Percentiles rank a stretch among this genome's conserved stretches.
Conservation (phyloP, 2,329 filamentous ascomycete species). For the Colletotrichum sp. region DNA sequence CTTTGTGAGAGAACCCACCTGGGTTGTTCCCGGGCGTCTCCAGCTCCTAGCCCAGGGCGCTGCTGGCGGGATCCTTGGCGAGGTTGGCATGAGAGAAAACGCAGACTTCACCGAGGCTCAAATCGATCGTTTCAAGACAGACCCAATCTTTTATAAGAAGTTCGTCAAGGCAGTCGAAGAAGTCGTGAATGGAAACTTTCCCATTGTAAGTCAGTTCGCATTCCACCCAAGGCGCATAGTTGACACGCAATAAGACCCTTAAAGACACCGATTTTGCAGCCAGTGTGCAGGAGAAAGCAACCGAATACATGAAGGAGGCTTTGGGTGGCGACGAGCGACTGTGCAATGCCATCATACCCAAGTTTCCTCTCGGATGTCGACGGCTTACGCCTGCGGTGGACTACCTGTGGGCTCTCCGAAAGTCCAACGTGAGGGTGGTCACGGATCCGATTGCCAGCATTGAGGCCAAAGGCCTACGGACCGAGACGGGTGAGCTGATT, state of each 20-base stretch:
- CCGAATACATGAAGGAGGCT: conserved; percentile 24
- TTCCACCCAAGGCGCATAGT: conserved; percentile 38
- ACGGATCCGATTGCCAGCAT: conserved; percentile 13
- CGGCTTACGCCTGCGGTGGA: conserved; percentile 25
- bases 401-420: conserved; percentile 21
- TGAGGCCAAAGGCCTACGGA: conserved; percentile 6
- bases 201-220: conserved; percentile 43
- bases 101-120: conserved; percentile 35
- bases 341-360: conserved; percentile 25
- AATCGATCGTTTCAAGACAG: conserved; percentile 50
- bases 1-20: conserved; percentile 31
- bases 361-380: conserved; percentile 14
- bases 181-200: conserved; percentile 48
- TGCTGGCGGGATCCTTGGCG: conserved; percentile 27
- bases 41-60: neutral
- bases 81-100: conserved; percentile 23
- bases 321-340: conserved; percentile 25
- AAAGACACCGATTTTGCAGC: neutral
- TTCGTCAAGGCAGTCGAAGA: conserved; percentile 52
- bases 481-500: conserved; percentile 8
- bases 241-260: neutral
- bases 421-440: conserved; percentile 32
- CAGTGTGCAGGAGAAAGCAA: neutral
- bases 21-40: conserved; percentile 24
- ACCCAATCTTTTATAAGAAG: conserved; percentile 48